Evolutionary conservation across 345 rosid genomes (phyloP), one percentile per base, ranked within the genome.

Genomic region (Eutrema japonicum): DNA sequence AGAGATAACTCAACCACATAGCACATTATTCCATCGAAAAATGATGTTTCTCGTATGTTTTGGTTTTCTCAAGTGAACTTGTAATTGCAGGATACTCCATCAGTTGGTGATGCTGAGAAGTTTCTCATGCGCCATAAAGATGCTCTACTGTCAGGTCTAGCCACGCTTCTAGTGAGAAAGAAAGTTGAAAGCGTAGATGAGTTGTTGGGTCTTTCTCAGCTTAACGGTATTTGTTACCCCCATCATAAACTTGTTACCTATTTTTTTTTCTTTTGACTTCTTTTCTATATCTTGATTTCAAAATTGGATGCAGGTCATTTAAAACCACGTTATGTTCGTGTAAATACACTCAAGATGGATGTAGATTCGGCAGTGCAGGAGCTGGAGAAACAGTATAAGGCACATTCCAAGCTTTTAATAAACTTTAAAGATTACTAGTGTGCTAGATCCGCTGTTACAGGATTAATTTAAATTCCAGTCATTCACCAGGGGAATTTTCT

Each of bases 301-400:
- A 22, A 46, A 71, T 67, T 75, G 51, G 79, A 57, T 75, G 81
- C 83, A 94, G 97, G 85, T 82, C 70, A 78, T 69, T 33, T 77
- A 36, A 89, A 84, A 75, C 96, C 95, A 52, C 87, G 96, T 38
- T 87, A 85, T 59, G 90, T 88, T 77, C 93, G 98, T 62, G 96
- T 94, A 32, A 94, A 94, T 84, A 85, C 96, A 16, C 81, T 91
- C 50, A 91, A 91, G 79, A 64, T 87, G 85, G 89, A 82, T 80
- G 82, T 85, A 56, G 87, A 84, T 66, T 84, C 91, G 1, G 91
- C 93, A 6, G 49, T 85, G 57, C 66, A 41, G 64, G 93, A 88
- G 80, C 80, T 94, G 67, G 82, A 81, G 74, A 88, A 86, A 76
- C 80, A 77, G 10, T 76, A 72, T 66, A 75, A 2, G 90, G 98